Base-by-base conservation (phyloP, 805 yeast genomes). In the Candida quercuum region DNA sequence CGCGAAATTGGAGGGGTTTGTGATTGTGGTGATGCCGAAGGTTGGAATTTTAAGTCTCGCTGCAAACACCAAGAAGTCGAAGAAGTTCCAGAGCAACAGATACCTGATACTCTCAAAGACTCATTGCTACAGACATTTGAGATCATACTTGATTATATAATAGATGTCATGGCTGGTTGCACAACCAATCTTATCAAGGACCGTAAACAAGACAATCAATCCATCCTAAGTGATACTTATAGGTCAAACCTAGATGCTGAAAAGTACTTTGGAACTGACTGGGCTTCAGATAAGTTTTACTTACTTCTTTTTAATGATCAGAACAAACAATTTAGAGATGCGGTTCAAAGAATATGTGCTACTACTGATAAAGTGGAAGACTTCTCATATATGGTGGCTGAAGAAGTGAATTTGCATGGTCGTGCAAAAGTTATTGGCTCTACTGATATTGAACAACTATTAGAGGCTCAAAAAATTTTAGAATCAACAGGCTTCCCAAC, bases 21-120 rank as follows among this genome's bases (percentile, higher is more conserved):
- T 27, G 96, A 86, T 52, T 86, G 96, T 57, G 95, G 96, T 4
- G 95, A 87, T 51, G 75, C 78, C 0, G 95, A 85, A 52, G 94
- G 94, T 0, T 87, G 94, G 88, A 71, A 66, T 5, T 58, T 57
- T 13, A 59, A 67, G 1, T 63, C 77, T 30, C 51, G 63, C 12
- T 86, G 95, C 55, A 65, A 66, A 15, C 54, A 68, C 33, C 60
- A 58, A 28, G 42, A 46, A 11, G 42, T 45, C 6, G 51, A 47
- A 12, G 59, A 52, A 12, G 54, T 54, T 4, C 46, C 48, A 4
- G 28, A 16, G 2, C 6, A 18, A 3, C 56, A 55, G 6, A 42
- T 81, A 10, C 78, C 85, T 0, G 54, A 47, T 0, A 74, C 67
- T 3, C 57, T 81, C 12, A 56, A 46, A 21, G 45, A 45, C 2